Percentiles rank a stretch among this genome's conserved stretches.
phyloP scores from a whole-genome alignment of 1,139 yeast species.

The Debaryomyces singareniensis region DNA sequence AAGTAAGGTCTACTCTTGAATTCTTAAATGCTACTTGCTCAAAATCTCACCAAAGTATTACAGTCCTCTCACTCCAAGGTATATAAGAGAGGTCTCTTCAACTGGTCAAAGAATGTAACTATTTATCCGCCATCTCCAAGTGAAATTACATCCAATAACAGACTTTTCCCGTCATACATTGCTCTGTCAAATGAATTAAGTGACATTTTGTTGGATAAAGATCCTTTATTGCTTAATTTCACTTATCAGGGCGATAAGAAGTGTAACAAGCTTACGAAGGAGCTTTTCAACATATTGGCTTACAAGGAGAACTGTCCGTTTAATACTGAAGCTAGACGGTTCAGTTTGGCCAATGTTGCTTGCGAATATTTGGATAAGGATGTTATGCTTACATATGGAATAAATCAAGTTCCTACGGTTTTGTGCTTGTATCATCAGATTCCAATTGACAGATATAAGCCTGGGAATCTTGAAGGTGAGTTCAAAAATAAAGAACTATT shows the following conservation, averaged over 20 bases:
- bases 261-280: constrained; percentile 58
- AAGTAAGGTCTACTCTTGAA: no score
- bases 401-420: constrained; percentile 56
- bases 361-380: constrained; percentile 60
- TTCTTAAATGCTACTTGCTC: no score
- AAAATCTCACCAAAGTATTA: no score
- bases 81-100: no score
- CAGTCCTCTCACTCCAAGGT: no score
- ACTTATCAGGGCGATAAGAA: constrained; percentile 60
- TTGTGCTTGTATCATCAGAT: constrained; percentile 64
- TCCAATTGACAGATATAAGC: constrained; percentile 47
- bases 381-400: constrained; percentile 52
- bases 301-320: constrained; percentile 46
- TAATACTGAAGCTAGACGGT: constrained; percentile 18
- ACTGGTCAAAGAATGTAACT: constrained; percentile 10
- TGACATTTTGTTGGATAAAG: constrained; percentile 44
- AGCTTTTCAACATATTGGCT: constrained; percentile 49
- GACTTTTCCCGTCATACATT: constrained; percentile 37
- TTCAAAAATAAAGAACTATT: constrained; percentile 49
- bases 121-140: constrained; percentile 31
- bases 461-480: constrained; percentile 25
- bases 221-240: constrained; percentile 68
- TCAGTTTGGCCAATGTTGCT: constrained; percentile 66
- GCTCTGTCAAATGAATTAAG: constrained; percentile 50
- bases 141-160: constrained; percentile 34